Percentiles rank a stretch among this genome's conserved stretches.
Conservation (phyloP, 768 basidiomycete genomes). For the Panus rudis region DNA sequence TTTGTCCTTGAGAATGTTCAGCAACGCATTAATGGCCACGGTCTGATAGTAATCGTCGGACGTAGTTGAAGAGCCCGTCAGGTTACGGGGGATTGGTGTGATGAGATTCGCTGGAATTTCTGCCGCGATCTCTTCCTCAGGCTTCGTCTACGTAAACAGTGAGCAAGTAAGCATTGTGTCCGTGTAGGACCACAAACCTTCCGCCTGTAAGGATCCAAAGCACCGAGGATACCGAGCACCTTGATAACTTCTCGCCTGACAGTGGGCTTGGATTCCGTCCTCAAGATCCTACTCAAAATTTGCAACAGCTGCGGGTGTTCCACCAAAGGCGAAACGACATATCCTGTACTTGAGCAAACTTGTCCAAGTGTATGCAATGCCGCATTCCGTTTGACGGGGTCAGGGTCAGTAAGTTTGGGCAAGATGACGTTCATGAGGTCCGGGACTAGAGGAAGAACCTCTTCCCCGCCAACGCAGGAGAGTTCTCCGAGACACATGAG, state of each 20-base stretch:
- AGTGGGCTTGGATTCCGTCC: conserved; percentile 64
- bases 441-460: conserved; percentile 73
- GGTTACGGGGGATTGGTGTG: conserved; percentile 56
- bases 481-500: conserved; percentile 94
- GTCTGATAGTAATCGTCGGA: conserved; percentile 98
- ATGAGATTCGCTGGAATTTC: conserved; percentile 36
- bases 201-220: conserved; percentile 90
- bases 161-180: not conserved
- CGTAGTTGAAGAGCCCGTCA: conserved; percentile 50
- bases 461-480: conserved; percentile 89
- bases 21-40: conserved; percentile 83
- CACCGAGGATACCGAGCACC: conserved; percentile 92
- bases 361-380: conserved; percentile 93
- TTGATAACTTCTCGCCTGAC: conserved; percentile 88
- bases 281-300: conserved; percentile 75
- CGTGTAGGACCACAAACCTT: conserved; percentile 49
- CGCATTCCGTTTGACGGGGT: conserved; percentile 84
- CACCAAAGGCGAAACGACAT: conserved; percentile 84
- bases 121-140: conserved; percentile 54
- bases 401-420: conserved; percentile 81
- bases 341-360: conserved; percentile 91
- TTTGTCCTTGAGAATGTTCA: conserved; percentile 84
- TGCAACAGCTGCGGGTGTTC: conserved; percentile 90
- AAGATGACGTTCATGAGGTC: conserved; percentile 90
- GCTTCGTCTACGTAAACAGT: conserved; percentile 36